A percentile compares a stretch with the other conserved stretches of the same genome.
Evolutionary conservation across 352 stramenopile species (phyloP).

Genomic region (Globisporangium spinosum): DNA sequence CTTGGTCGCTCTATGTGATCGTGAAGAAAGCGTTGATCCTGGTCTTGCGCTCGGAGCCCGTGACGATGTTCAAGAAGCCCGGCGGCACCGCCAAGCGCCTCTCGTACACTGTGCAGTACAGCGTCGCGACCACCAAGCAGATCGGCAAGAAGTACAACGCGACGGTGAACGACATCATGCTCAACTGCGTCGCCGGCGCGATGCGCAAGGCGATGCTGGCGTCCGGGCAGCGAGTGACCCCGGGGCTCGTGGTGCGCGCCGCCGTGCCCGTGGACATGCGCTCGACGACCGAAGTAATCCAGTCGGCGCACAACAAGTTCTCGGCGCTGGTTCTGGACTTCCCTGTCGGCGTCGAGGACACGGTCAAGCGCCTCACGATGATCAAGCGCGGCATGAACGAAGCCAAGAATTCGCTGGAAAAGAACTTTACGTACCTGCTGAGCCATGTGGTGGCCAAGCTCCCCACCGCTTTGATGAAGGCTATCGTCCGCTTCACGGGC

Average conservation of each 20-base stretch:
- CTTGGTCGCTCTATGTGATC: conserved; percentile 64
- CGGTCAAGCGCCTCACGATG: conserved; percentile 41
- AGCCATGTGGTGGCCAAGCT: conserved; percentile 58
- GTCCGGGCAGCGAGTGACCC: conserved; percentile 30
- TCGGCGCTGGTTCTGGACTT: conserved; percentile 75
- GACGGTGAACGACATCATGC: conserved; percentile 81
- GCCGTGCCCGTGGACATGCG: conserved; percentile 82
- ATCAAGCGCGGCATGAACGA: conserved; percentile 62
- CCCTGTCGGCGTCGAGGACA: conserved; percentile 48
- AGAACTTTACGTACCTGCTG: conserved; percentile 66
- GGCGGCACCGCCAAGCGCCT: conserved; percentile 61
- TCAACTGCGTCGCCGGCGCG: conserved; percentile 69
- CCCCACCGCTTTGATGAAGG: conserved; percentile 45
- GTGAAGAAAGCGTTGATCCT: conserved; percentile 44
- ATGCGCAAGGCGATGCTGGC: conserved; percentile 68
- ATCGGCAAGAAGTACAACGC: conserved; percentile 63
- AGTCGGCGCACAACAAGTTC: conserved; percentile 69
- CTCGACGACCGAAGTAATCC: conserved; percentile 56
- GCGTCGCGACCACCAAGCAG: conserved; percentile 63
- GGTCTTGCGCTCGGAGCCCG: conserved; percentile 47
- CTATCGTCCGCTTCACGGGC: conserved; percentile 51
- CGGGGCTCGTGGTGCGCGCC: conserved; percentile 52
- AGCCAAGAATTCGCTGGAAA: conserved; percentile 77
- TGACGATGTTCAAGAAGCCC: conserved; percentile 61
- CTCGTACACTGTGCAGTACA: conserved; percentile 73